Evolutionary conservation across 164 flowering plant genomes (phyloP).

Genomic region (Magnolia changhungtana): DNA sequence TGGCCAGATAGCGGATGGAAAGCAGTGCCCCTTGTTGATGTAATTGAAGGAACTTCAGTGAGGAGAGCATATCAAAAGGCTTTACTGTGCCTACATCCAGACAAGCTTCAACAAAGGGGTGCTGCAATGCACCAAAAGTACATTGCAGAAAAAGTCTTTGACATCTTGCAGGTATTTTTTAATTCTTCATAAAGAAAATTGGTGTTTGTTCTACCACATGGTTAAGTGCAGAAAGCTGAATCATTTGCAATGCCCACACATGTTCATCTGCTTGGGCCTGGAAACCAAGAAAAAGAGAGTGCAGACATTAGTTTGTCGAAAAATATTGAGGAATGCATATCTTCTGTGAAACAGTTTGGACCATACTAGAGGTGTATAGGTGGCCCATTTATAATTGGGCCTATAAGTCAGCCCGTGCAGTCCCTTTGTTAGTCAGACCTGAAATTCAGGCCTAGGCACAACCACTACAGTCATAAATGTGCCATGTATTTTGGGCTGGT

Average conservation of each 20-base stretch:
- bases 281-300: too few relatives aligned
- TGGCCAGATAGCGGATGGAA: conserved; percentile 96
- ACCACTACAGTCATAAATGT: neutral
- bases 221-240: neutral
- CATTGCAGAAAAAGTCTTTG: conserved; percentile 81
- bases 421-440: too few relatives aligned
- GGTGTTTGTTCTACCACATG: neutral
- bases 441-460: too few relatives aligned
- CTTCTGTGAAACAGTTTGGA: too few relatives aligned
- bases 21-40: conserved; percentile 77
- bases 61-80: conserved; percentile 86
- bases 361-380: too few relatives aligned
- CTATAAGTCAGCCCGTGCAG: too few relatives aligned
- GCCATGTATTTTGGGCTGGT: neutral
- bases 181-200: neutral
- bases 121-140: conserved; percentile 67
- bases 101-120: conserved; percentile 91
- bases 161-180: conserved; percentile 72
- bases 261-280: neutral
- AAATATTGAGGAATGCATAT: too few relatives aligned
- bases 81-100: conserved; percentile 80
- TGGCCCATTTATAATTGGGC: too few relatives aligned
- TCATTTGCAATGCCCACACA: neutral
- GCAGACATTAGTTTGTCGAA: too few relatives aligned
- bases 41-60: conserved; percentile 77